Conservation (phyloP, 176 grass and related monocot species). For the Paspalum vaginatum region DNA sequence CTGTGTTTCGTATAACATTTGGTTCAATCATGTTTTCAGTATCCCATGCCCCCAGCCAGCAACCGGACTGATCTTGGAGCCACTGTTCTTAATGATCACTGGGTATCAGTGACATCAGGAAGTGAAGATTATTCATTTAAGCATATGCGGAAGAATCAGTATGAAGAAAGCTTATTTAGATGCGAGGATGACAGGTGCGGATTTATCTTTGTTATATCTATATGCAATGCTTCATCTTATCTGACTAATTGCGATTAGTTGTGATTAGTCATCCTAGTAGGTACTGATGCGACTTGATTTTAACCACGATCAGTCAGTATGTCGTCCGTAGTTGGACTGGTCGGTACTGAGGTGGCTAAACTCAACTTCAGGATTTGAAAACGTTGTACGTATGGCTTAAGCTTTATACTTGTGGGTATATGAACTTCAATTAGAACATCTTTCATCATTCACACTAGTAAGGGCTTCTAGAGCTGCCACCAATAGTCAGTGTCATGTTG, state of each 20-base stretch:
- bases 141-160: slow-evolving; percentile 99
- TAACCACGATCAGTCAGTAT: too few species aligned
- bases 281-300: too few species aligned
- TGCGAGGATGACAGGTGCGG: slow-evolving; percentile 95
- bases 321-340: too few species aligned
- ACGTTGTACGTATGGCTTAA: neutral
- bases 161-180: slow-evolving; percentile 99
- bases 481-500: neutral
- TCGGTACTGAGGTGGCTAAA: too few species aligned
- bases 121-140: slow-evolving; percentile 99
- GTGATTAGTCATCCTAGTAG: too few species aligned
- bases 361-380: too few species aligned
- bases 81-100: slow-evolving; percentile 84
- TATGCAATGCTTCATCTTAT: neutral
- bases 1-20: slow-evolving; percentile 26
- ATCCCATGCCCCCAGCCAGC: slow-evolving; percentile 81
- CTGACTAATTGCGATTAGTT: too few species aligned
- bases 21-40: slow-evolving; percentile 53
- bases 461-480: neutral
- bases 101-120: slow-evolving; percentile 99
- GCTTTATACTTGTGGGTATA: neutral
- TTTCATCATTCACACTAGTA: slow-evolving; percentile 2
- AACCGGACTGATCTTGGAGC: slow-evolving; percentile 81
- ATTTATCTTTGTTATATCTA: slow-evolving; percentile 24
- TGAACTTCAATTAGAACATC: too few species aligned